Evolutionary conservation across 2,329 filamentous ascomycete genomes (phyloP), one percentile per base, ranked within the genome.

Genomic region (Davidsoniella australis): DNA sequence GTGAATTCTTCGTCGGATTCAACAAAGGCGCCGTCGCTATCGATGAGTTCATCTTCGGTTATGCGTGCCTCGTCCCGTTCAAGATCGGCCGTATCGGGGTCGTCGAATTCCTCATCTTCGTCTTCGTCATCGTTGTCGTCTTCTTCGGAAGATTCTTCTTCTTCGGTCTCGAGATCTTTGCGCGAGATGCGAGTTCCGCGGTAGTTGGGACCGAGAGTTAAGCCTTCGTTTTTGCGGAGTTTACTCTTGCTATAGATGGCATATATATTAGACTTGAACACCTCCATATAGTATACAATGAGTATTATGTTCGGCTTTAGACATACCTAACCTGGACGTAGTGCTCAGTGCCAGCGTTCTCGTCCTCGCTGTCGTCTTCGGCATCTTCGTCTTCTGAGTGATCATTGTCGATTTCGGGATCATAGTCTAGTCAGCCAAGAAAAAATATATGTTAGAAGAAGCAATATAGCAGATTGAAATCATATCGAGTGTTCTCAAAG

Each of bases 1-100:
- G 94, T 86, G 47, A 73, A 74, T 61, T 93, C 86, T 56, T 85
- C 80, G 57, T 96, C 89, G 56, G 85, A 91, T 49, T 83, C 79
- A 2, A 79, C 84, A 59, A 96, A 80, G 0, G 86, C 89, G 36
- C 73, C 65, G 50, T 80, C 76, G 57, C 76, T 80, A 45, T 74
- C 70, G 51, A 80, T 80, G 55, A 80, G 76, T 24, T 78, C 77
- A 41, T 75, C 72, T 50, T 68, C 66, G n/a, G 67, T 67, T 43
- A 61, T 58, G 3, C 49, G 47, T 2, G 61, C 64, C 3, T 70
- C 65, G 47, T 78, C 74, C 39, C 66, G 64, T 44, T 71, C 69
- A 8, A 79, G 62, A 52, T 80, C 68, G 0, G 68, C 69, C 2
- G 64, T 62, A 12, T 78, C 73, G 0, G 74, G 75, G 55, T 80